Evolutionary conservation across 768 basidiomycete species (phyloP), one percentile per base, ranked within the genome.

Genomic region (Pulveroboletus ravenelii): DNA sequence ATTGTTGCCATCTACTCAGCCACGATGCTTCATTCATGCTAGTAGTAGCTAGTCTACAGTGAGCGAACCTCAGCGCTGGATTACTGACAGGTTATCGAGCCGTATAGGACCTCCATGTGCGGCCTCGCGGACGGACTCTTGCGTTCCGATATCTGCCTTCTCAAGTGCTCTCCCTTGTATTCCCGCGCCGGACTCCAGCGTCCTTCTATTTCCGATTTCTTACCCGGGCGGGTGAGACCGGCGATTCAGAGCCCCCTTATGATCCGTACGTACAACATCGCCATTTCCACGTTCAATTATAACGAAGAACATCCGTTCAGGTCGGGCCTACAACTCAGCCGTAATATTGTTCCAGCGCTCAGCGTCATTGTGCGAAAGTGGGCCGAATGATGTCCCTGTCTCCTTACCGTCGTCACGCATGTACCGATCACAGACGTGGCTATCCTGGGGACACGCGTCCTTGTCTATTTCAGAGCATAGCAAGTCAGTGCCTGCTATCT

Each of bases 151-250:
- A 38, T 8, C 39, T 7, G 25, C 40, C 27, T 47, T 27, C 34
- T 41, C 36, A 30, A 6, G 9, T 12, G 41, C 23, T 27, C n/a
- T 50, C 41, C 61, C 58, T 52, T 30, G 29, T 48, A 42, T 38
- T 31, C 51, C 54, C 55, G 51, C 20, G 17, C 35, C 32, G 29
- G 45, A 41, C 35, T 29, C 27, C 31, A 42, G 41, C 48, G 46
- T 6, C 43, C 18, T 18, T 31, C 31, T 38, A 45, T 29, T 27
- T 45, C 48, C 45, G 44, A 29, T 14, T 44, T 43, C 31, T 31
- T 12, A 34, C 48, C 20, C 20, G 12, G 15, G 7, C 17, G 17
- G 43, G 27, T 43, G 6, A n/a, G 14, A 23, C 43, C 43, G 31
- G 31, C 17, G 9, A 1, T n/a, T 37, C 36, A 37, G 36, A 37